Base-by-base conservation (phyloP, 805 yeast species). In the Teunomyces cretensis region DNA sequence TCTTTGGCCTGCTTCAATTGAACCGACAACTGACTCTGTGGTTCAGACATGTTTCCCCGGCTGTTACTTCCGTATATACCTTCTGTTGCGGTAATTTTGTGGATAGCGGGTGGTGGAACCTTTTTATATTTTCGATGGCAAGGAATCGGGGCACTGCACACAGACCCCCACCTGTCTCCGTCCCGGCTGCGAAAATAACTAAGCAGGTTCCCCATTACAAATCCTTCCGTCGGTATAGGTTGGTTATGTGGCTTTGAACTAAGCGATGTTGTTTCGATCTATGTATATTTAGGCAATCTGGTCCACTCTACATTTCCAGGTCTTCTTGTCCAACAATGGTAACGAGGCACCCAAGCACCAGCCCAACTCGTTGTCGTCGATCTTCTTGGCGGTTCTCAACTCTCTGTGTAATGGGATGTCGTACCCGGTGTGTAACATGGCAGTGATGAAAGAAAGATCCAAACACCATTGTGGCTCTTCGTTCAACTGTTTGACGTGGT, bases 261-360 rank as follows among this genome's bases (percentile, higher is more conserved):
- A n/a, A n/a, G n/a, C n/a, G n/a, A n/a, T n/a, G n/a, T n/a, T n/a
- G n/a, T n/a, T n/a, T 13, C 11, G 30, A 15, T 14, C 15, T 26
- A 15, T 37, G 13, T 33, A 5, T 19, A 14, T 33, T 12, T n/a
- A 33, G n/a, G 32, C 16, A 16, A 24, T 19, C 39, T 41, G 30
- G 40, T 43, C 35, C 11, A 44, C 68, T 46, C 67, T 72, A 67
- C 97, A 89, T 42, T 72, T 76, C 96, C 96, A 88, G 37, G 56
- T 68, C 37, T 64, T 68, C 49, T 75, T 73, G 50, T 87, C 94
- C 54, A 94, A 74, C 55, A 94, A 72, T 7, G 98, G 98, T 56
- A 94, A 77, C 1, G 97, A 88, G 1, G 98, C 99, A 56, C 99
- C 99, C 45, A 94, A 75, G 74, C 98, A 94, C 99, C 99, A 94